Evolutionary conservation across 1,284 basidiomycete genomes (phyloP).

Genomic region (Rhodotorula sp.): DNA sequence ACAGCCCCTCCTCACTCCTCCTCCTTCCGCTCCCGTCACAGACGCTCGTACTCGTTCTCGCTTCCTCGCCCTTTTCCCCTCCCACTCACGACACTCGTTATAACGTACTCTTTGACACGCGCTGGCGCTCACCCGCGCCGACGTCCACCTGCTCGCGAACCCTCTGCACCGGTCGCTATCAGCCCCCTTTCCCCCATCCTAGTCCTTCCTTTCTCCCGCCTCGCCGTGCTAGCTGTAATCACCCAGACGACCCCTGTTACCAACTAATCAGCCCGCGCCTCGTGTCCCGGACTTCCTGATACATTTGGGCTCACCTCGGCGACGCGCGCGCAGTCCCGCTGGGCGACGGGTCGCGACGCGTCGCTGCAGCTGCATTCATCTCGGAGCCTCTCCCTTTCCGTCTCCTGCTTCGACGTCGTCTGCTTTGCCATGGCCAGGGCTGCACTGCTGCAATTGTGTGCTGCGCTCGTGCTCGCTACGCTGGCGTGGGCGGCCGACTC

Average conservation of each 20-base stretch:
- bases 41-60: background rate
- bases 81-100: background rate
- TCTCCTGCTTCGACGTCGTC: background rate
- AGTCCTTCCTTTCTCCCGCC: slow-evolving; percentile 42
- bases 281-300: background rate
- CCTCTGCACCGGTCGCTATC: background rate
- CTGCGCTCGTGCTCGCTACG: slow-evolving; percentile 6
- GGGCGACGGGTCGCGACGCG: background rate
- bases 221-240: background rate
- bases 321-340: background rate
- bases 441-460: background rate
- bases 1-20: too few relatives aligned
- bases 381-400: background rate
- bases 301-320: background rate
- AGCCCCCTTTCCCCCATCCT: too few relatives aligned
- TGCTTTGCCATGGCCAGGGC: background rate
- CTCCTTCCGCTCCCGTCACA: background rate
- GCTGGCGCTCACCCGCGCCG: background rate
- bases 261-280: background rate
- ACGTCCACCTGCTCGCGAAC: background rate
- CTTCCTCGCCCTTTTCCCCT: background rate
- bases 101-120: background rate
- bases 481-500: background rate
- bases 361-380: background rate
- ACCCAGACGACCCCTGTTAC: background rate